These are phyloP conservation scores for Mycena rebaudengoi DNA, from an alignment of 768 basidiomycete genomes.

Conservation along the genomic window DNA sequence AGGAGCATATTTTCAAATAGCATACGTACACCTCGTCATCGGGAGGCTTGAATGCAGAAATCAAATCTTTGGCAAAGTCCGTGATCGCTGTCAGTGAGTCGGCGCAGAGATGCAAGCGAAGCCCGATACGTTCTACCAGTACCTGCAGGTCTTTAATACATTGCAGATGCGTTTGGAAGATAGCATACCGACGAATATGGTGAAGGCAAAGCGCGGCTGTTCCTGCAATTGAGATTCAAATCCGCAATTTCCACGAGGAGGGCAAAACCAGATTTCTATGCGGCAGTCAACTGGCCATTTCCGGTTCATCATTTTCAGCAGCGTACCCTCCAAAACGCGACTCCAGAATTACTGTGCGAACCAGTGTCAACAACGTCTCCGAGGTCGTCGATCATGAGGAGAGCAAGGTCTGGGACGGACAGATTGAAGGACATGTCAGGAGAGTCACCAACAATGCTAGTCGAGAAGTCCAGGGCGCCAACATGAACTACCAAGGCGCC, in stretches of 20 bases:
- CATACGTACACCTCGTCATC: conserved; percentile 30
- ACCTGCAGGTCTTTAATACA: conserved; percentile 50
- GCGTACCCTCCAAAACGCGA: conserved; percentile 74
- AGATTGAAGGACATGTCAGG: conserved; percentile 62
- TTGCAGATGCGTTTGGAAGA: not conserved
- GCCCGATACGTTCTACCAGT: conserved; percentile 56
- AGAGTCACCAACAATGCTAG: conserved; percentile 76
- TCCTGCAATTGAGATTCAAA: conserved; percentile 53
- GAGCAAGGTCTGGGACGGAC: conserved; percentile 53
- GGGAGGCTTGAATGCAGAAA: conserved; percentile 48
- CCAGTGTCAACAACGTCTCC: conserved; percentile 34
- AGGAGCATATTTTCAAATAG: not conserved
- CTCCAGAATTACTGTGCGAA: conserved; percentile 41
- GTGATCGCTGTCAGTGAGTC: conserved; percentile 73
- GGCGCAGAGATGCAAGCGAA: conserved; percentile 78
- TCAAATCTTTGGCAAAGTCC: conserved; percentile 62
- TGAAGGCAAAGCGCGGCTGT: conserved; percentile 36
- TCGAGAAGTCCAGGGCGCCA: conserved; percentile 72
- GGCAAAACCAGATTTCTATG: conserved; percentile 74
- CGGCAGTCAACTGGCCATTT: not conserved
- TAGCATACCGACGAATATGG: conserved; percentile 48
- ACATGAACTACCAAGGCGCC: conserved; percentile 76
- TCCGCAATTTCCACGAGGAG: conserved; percentile 67
- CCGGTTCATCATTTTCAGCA: not conserved
- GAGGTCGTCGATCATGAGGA: conserved; percentile 68